Base-by-base conservation (phyloP, 345 rosid species). In the Rhodomyrtus tomentosa region DNA sequence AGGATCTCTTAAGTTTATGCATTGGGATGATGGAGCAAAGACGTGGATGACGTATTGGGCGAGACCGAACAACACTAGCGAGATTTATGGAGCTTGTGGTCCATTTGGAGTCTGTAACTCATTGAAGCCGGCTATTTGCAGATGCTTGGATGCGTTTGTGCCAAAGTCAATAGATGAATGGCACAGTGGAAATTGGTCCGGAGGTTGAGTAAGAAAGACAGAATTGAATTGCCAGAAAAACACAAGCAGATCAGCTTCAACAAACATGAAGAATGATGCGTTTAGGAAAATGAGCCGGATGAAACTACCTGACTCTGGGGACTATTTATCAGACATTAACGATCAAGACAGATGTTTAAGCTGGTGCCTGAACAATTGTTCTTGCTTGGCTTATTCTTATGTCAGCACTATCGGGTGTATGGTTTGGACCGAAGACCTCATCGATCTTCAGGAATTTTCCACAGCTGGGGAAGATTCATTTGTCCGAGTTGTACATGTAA, bases 61-160 rank as follows among this genome's bases (percentile, higher is more conserved):
- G 0, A 82, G 6, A 40, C 88, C 89, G 3, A 84, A 72, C 51
- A 85, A 87, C 4, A 36, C 49, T 8, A 89, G 91, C 38, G 90
- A 85, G 21, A 54, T 54, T 50, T 89, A 86, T 50, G 73, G 85
- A 11, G 45, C 76, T 18, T 92, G 91, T 40, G 91, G 90, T 16
- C 59, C 53, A 2, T 83, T 84, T 50, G 88, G 89, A 11, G 81
- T 84, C 3, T 89, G 91, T 74, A 85, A 87, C 21, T 62, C 84
- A 3, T 42, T 38, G 7, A 82, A 48, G 9, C n/a, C 6, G 27
- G 55, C 81, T 25, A 68, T 50, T 38, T 89, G 93, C 54, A 62
- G 6, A 5, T 91, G 91, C 38, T 54, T 88, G 20, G 81, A 81
- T 0, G 92, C 91, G 29, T 91, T 86, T 79, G 83, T 82, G 50